Base-by-base conservation (phyloP, 2,329 filamentous ascomycete species). In the Aureobasidium sp. region DNA sequence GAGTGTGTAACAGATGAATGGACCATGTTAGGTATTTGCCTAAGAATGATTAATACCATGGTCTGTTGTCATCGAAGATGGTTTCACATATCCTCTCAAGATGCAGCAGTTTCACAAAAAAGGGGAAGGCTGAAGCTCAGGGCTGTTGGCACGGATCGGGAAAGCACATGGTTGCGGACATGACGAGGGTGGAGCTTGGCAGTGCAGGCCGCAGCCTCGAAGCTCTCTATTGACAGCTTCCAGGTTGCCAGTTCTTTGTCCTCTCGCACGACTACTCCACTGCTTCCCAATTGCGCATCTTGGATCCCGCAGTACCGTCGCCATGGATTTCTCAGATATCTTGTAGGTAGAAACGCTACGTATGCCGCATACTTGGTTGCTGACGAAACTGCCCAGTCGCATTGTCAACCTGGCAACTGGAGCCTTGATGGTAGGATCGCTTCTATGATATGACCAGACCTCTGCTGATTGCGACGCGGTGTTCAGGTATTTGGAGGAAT, bases 291-390 rank as follows among this genome's bases (percentile, higher is more conserved):
- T 13, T 30, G 54, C 7, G 16, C n/a, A 34, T 36, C 41, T 27
- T 45, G 29, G 11, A 36, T 27, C 14, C 9, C 21, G n/a, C 14
- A 48, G 14, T 36, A 50, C 21, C 57, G 36, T 16, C 72, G 80
- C 73, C 67, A 96, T 96, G 91, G 91, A 96, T 77, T 90, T 91
- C 80, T 93, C 90, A 66, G 91, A 96, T 78, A 87, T 86, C 75
- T 95, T 96, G 91, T 95, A 82, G 14, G 53, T 57, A 13, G 5
- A 36, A 11, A 11, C 6, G 9, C n/a, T 7, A 27, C 29, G 16
- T 39, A 7, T 16, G 6, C 5, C 3, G 16, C 10, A 9, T 44
- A 37, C n/a, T 16, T 13, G 11, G 29, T 25, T 45, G 51, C 51
- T 61, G 32, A 55, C 16, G 32, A 14, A 68, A 64, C 5, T 29